Conservation (phyloP, 768 basidiomycete genomes). For the Gelatoporia subvermispora region DNA sequence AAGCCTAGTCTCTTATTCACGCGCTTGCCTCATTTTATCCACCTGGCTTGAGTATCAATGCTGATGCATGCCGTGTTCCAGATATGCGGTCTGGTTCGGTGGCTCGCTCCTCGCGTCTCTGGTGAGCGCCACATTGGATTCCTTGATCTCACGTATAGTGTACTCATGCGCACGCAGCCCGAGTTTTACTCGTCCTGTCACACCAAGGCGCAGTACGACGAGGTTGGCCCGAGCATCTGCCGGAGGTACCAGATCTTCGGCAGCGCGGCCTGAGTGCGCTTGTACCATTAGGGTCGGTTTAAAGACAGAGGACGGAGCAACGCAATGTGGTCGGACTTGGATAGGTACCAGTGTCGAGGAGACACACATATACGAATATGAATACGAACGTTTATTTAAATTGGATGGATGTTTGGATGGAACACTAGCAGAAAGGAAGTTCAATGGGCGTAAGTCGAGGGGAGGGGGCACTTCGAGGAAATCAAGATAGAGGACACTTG, state of each 20-base stretch:
- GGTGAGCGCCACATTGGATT: slow-evolving; percentile 39
- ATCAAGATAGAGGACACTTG: no score
- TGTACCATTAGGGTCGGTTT: no score
- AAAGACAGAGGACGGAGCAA: no score
- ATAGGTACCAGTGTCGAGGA: no score
- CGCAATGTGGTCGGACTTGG: no score
- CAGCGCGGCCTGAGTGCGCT: slow-evolving; percentile 57
- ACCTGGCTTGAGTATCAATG: background rate
- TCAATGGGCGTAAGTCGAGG: no score
- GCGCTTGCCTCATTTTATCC: background rate
- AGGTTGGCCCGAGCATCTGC: slow-evolving; percentile 88
- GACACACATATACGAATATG: no score
- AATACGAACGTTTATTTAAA: no score
- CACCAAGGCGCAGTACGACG: slow-evolving; percentile 92
- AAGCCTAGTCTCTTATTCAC: slow-evolving; percentile 12
- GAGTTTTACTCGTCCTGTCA: slow-evolving; percentile 95
- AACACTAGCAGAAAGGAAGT: no score
- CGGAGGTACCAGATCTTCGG: slow-evolving; percentile 92
- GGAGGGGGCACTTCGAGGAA: no score
- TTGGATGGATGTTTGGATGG: no score
- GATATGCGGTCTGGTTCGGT: slow-evolving; percentile 97
- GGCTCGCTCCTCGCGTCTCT: slow-evolving; percentile 91
- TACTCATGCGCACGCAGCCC: slow-evolving; percentile 45
- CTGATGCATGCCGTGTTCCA: no score
- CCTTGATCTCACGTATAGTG: background rate